Percentiles rank a stretch among this genome's conserved stretches.
These are phyloP conservation scores for Bauhinia variegata DNA, from an alignment of 306 rosid genomes.

Conservation along the genomic window DNA sequence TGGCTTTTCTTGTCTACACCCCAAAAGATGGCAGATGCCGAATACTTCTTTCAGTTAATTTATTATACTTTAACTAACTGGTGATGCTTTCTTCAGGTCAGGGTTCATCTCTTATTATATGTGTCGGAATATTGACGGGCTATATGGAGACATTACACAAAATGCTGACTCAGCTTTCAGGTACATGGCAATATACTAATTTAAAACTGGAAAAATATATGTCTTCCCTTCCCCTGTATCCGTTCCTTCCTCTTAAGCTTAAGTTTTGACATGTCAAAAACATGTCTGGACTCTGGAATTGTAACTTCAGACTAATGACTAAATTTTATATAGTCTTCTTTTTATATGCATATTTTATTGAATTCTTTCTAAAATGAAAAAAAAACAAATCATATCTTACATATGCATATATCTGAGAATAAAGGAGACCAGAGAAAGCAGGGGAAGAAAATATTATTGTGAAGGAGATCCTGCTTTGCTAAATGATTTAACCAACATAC, in stretches of 20 bases:
- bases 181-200: conserved; percentile 50
- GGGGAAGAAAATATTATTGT: conserved; percentile 6
- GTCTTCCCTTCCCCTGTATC: not conserved
- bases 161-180: conserved; percentile 93
- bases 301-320: not conserved
- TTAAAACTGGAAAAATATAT: conserved; percentile 24
- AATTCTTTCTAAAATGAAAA: conserved; percentile 20
- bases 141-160: conserved; percentile 87
- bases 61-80: conserved; percentile 41
- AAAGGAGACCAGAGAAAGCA: not conserved
- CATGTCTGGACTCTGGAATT: conserved; percentile 22
- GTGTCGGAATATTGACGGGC: conserved; percentile 93
- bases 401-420: not conserved
- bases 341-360: conserved; percentile 20
- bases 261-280: conserved; percentile 5
- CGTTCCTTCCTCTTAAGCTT: conserved; percentile 10
- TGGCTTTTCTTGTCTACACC: conserved; percentile 5
- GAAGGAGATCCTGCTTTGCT: conserved; percentile 16
- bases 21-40: conserved; percentile 13
- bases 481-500: conserved; percentile 27
- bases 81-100: conserved; percentile 72
- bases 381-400: not conserved
- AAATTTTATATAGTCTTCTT: not conserved
- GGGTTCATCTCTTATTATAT: conserved; percentile 89
- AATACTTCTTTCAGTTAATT: conserved; percentile 22